Base-by-base conservation (phyloP, 208 protist genomes). In the Phytomonas sp. region DNA sequence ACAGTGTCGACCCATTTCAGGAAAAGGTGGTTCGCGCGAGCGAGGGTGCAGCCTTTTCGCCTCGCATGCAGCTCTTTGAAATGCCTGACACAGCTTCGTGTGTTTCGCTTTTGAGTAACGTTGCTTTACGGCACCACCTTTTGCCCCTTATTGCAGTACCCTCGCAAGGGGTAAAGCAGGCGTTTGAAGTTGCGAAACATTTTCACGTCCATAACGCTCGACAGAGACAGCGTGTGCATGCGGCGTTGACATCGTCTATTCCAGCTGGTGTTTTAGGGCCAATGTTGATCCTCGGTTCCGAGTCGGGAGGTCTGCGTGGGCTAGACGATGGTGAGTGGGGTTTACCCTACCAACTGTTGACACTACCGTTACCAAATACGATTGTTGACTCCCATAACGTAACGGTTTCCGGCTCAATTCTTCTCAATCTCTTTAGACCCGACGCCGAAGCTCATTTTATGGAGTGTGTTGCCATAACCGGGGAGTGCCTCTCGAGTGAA, bases 11-110 rank as follows among this genome's bases (percentile, higher is more conserved):
- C 72, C 60, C 82, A 11, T 81, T 86, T 36, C 76, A 90, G 40
- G 89, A 95, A 74, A 95, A 95, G 72, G 87, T 91, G 52, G 60
- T 95, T 49, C 89, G 89, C n/a, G 87, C 87, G 12, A 92, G 89
- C 73, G 85, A 86, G n/a, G 89, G 89, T 33, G 72, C 81, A 31
- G 81, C 79, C 19, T 82, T 87, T 64, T 81, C 79, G 16, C 83
- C 87, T 26, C 60, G 70, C 29, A 59, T 93, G 52, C 81, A 83
- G 60, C 5, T 92, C 16, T 88, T 82, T 63, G 79, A 88, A 65
- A 31, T 70, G 29, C 60, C 60, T 30, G 65, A 31, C 16, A 71
- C 73, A 10, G 33, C 37, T 29, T 64, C 77, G 31, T 80, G 74
- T 52, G 75, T 88, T 40, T 71, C 82, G 29, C 63, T 92, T 56